Evolutionary conservation across 495 filamentous ascomycete genomes (phyloP).

Genomic region (Hypoxylon perforatum): DNA sequence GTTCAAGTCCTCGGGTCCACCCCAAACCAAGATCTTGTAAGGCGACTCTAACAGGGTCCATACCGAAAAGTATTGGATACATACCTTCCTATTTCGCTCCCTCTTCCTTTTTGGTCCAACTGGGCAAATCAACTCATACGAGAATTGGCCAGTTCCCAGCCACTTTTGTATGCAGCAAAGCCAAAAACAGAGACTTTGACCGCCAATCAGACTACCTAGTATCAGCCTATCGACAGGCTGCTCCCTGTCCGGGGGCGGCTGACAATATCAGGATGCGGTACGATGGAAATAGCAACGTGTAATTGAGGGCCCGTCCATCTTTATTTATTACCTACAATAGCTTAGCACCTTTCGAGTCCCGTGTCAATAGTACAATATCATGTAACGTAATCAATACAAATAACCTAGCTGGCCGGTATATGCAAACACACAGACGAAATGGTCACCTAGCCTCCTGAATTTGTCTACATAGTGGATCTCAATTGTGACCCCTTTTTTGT

Average conservation of each 20-base stretch:
- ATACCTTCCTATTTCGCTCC: constrained; percentile 22
- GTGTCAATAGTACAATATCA: background rate
- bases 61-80: constrained; percentile 27
- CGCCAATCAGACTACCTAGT: constrained; percentile 1
- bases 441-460: constrained; percentile 35
- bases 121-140: constrained; percentile 7
- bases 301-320: constrained; percentile 10
- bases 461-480: constrained; percentile 32
- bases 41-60: constrained; percentile 24
- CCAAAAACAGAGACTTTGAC: constrained; percentile 1
- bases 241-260: constrained; percentile 8
- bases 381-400: constrained; percentile 16
- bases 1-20: constrained; percentile 28
- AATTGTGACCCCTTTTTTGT: constrained; percentile 28
- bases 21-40: constrained; percentile 34
- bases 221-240: constrained; percentile 1
- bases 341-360: background rate
- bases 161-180: constrained; percentile 25
- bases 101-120: constrained; percentile 12
- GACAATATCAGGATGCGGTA: background rate
- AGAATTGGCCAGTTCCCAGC: constrained; percentile 7
- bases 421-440: constrained; percentile 42
- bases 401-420: constrained; percentile 6
- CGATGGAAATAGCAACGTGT: background rate
- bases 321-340: constrained; percentile 6